phyloP scores from a whole-genome alignment of 2,329 filamentous ascomycete species.

The Lasiodiplodia sp. region DNA sequence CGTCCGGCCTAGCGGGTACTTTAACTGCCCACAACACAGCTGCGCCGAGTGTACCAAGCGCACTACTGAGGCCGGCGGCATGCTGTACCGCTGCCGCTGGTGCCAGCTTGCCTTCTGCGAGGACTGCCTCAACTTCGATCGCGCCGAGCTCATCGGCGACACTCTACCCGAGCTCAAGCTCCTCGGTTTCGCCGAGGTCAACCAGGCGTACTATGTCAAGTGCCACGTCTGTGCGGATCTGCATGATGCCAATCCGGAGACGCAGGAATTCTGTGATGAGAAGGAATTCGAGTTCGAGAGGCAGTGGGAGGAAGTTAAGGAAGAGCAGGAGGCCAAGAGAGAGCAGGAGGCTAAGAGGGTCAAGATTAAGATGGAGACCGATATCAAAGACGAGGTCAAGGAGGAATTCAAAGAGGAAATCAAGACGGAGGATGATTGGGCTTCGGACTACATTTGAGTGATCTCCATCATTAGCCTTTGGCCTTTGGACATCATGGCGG shows the following conservation, averaged over 20 bases:
- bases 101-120: constrained; percentile 66
- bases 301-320: background rate
- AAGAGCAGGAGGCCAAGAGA: background rate
- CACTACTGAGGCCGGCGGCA: constrained; percentile 56
- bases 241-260: constrained; percentile 31
- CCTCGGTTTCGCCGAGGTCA: constrained; percentile 52
- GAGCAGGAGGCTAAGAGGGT: background rate
- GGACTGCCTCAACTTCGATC: constrained; percentile 63
- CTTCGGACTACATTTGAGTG: background rate
- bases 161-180: constrained; percentile 61
- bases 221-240: constrained; percentile 53
- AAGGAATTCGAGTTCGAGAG: background rate
- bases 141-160: constrained; percentile 58
- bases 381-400: background rate
- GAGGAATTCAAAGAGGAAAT: background rate
- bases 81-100: constrained; percentile 58
- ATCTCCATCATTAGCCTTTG: too few species aligned
- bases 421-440: background rate
- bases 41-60: constrained; percentile 62
- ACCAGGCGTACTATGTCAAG: constrained; percentile 60
- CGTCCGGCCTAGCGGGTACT: constrained; percentile 54
- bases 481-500: too few species aligned
- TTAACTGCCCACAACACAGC: constrained; percentile 63
- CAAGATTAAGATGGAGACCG: background rate
- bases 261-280: background rate